A percentile compares a stretch with the other conserved stretches of the same genome.
phyloP scores from a whole-genome alignment of 225 moss, liverwort and hornwort genomes.

The Straminergon stramineum region DNA sequence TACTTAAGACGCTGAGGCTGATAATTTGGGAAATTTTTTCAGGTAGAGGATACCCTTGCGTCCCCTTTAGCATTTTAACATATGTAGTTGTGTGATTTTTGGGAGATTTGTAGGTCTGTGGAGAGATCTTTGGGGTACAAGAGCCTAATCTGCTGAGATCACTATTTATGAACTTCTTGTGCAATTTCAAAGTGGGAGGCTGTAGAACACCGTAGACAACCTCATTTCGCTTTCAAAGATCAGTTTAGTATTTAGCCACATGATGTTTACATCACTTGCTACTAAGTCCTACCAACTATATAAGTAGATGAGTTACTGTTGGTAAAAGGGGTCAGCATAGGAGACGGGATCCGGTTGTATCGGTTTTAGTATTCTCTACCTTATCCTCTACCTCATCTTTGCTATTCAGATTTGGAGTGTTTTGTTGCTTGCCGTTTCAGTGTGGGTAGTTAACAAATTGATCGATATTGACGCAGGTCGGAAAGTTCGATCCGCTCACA shows the following conservation, averaged over 20 bases:
- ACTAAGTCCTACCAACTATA: neutral
- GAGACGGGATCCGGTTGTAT: neutral
- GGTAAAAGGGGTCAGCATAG: neutral
- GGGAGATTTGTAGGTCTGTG: neutral
- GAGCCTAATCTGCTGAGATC: neutral
- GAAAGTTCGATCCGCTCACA: slow-evolving; percentile 70
- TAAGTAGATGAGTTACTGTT: neutral
- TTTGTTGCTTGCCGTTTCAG: neutral
- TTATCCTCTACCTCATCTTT: neutral
- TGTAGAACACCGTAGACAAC: neutral
- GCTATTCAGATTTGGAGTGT: neutral
- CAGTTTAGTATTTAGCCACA: neutral
- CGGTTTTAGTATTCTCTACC: neutral
- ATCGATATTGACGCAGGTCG: slow-evolving; percentile 32
- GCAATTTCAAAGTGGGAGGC: neutral
- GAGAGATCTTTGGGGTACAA: neutral
- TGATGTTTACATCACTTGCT: neutral
- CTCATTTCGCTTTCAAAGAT: neutral
- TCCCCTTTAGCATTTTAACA: neutral
- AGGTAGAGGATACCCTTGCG: neutral
- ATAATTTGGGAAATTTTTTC: neutral
- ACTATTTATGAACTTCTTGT: neutral
- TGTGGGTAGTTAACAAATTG: neutral
- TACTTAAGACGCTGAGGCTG: neutral
- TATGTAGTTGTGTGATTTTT: neutral